These are phyloP conservation scores for Chytriomyces hyalinus DNA, from an alignment of 192 early-diverging fungal species.

Conservation along the genomic window DNA sequence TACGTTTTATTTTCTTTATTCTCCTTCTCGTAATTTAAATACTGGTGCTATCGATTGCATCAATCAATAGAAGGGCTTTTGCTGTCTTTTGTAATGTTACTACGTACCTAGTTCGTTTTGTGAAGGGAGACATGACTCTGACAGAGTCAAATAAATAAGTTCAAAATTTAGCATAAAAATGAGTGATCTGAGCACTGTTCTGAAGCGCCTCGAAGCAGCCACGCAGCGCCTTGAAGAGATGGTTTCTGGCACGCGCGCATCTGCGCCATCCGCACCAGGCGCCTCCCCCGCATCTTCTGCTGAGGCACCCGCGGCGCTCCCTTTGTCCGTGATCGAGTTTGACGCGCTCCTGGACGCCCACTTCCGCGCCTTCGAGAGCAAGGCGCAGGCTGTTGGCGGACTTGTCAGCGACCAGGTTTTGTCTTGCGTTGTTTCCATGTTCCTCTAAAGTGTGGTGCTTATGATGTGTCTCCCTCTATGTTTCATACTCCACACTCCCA, in stretches of 20 bases:
- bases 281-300: conserved; percentile 23
- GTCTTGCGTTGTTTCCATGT: not conserved
- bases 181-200: conserved; percentile 54
- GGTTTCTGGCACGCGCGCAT: conserved; percentile 47
- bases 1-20: too few relatives aligned
- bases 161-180: not conserved
- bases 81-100: too few relatives aligned
- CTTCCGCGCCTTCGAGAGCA: conserved; percentile 45
- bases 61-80: too few relatives aligned
- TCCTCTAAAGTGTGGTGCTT: too few relatives aligned
- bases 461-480: too few relatives aligned
- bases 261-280: conserved; percentile 37
- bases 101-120: too few relatives aligned
- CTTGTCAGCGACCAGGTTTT: conserved; percentile 68
- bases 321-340: conserved; percentile 63
- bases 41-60: too few relatives aligned
- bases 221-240: conserved; percentile 89
- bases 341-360: conserved; percentile 53
- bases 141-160: not conserved
- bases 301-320: conserved; percentile 34
- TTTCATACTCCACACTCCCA: conserved; percentile 27
- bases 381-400: conserved; percentile 60
- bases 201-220: conserved; percentile 91
- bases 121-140: not conserved
- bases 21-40: too few relatives aligned